Evolutionary conservation across 225 moss, liverwort and hornwort genomes (phyloP).

Genomic region (Climacium dendroides): DNA sequence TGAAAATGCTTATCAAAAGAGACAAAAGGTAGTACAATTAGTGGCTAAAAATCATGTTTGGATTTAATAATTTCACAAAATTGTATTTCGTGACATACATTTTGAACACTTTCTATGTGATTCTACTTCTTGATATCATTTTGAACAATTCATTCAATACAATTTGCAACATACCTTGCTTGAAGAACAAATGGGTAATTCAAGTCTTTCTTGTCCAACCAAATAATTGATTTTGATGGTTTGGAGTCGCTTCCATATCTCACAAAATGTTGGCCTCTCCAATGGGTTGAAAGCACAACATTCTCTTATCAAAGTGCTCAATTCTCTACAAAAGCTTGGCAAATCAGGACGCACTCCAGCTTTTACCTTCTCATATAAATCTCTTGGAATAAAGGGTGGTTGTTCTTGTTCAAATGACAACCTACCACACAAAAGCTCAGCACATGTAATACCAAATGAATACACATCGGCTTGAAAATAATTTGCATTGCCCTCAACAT

Average conservation of each 20-base stretch:
- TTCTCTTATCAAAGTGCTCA: neutral
- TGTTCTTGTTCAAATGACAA: neutral
- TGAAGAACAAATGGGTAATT: neutral
- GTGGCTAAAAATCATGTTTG: too few relatives aligned
- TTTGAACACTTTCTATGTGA: neutral
- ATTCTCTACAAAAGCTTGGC: neutral
- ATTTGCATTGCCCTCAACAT: neutral
- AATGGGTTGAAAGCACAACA: neutral
- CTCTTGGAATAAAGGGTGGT: neutral
- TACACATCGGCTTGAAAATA: neutral
- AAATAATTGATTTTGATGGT: neutral
- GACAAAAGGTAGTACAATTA: too few relatives aligned
- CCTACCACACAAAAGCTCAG: neutral
- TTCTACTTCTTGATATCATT: neutral
- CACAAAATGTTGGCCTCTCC: neutral
- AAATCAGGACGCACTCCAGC: neutral
- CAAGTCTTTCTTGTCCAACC: neutral
- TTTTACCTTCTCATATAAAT: neutral
- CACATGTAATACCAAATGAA: neutral
- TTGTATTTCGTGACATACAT: neutral
- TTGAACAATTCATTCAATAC: neutral
- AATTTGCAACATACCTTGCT: neutral
- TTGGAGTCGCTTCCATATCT: neutral
- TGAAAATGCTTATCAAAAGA: too few relatives aligned
- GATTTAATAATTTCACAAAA: too few relatives aligned